Conservation (phyloP, 331 rosid genomes). For the Malus hybrid region DNA sequence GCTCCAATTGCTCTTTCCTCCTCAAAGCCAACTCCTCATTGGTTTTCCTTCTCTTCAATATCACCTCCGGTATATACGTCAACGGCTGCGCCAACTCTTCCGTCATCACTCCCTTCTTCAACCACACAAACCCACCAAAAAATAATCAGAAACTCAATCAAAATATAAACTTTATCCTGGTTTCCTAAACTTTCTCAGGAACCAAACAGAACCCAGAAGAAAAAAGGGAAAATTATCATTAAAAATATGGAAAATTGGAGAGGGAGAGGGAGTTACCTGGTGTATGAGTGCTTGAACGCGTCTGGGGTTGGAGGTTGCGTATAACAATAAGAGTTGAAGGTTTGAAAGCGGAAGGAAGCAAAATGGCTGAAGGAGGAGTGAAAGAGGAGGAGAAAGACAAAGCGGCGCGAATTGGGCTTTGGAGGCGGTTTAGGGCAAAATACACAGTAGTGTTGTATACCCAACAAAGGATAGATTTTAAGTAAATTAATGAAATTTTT, state of each 20-base stretch:
- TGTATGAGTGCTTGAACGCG: not conserved
- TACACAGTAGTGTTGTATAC: too few relatives aligned
- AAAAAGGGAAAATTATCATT: too few relatives aligned
- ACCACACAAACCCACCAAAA: not conserved
- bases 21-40: conserved; percentile 54
- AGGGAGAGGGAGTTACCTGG: not conserved
- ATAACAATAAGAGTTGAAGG: too few relatives aligned
- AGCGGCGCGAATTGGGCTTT: not conserved
- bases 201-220: not conserved
- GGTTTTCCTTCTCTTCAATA: conserved; percentile 69
- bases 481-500: too few relatives aligned
- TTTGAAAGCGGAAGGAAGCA: not conserved
- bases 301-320: not conserved
- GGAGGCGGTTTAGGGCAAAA: not conserved
- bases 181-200: not conserved
- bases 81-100: conserved; percentile 45
- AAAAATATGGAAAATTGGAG: too few relatives aligned
- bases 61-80: conserved; percentile 46
- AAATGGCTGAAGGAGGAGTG: not conserved
- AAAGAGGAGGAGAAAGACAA: not conserved
- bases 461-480: too few relatives aligned
- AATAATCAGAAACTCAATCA: too few relatives aligned
- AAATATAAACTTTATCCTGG: too few relatives aligned
- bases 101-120: conserved; percentile 30
- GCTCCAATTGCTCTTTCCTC: conserved; percentile 60